These are phyloP conservation scores for Turnera subulata DNA, from an alignment of 345 rosid species.

Conservation along the genomic window DNA sequence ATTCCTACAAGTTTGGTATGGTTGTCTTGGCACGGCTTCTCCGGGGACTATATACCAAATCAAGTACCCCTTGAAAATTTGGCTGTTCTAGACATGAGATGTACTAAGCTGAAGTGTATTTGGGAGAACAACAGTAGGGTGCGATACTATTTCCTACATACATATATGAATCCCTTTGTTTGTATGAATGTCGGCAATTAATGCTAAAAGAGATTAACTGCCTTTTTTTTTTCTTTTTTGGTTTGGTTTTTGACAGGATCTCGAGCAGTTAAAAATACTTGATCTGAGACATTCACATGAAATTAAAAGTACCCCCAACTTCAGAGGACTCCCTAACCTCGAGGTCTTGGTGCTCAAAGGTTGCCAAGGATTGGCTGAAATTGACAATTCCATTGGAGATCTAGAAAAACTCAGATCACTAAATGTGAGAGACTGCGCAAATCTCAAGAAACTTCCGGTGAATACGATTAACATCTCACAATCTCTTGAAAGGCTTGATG, in stretches of 20 bases:
- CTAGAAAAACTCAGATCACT: constrained; percentile 11
- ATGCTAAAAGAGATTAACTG: constrained; percentile 4
- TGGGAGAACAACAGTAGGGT: constrained; percentile 15
- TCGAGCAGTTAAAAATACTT: constrained; percentile 14
- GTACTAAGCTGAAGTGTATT: constrained; percentile 12
- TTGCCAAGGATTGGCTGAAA: constrained; percentile 12
- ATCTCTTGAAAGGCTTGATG: constrained; percentile 10
- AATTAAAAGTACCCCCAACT: constrained; percentile 13
- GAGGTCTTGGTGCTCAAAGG: constrained; percentile 23
- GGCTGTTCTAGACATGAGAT: constrained; percentile 16
- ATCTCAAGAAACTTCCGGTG: constrained; percentile 13
- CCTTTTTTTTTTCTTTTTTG: background rate
- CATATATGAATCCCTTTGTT: too few relatives aligned
- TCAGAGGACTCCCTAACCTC: constrained; percentile 12
- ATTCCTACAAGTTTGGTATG: constrained; percentile 15
- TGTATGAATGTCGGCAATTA: too few relatives aligned
- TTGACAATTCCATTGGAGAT: constrained; percentile 19
- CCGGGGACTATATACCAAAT: constrained; percentile 6
- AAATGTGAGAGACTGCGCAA: constrained; percentile 18
- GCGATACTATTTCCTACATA: too few relatives aligned
- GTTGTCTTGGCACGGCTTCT: constrained; percentile 17
- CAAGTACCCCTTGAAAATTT: constrained; percentile 10
- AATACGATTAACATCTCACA: too few relatives aligned
- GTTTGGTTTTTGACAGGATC: too few relatives aligned
- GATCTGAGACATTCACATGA: constrained; percentile 18